Conservation (phyloP, 1,139 yeast genomes). For the Taphrina populina region DNA sequence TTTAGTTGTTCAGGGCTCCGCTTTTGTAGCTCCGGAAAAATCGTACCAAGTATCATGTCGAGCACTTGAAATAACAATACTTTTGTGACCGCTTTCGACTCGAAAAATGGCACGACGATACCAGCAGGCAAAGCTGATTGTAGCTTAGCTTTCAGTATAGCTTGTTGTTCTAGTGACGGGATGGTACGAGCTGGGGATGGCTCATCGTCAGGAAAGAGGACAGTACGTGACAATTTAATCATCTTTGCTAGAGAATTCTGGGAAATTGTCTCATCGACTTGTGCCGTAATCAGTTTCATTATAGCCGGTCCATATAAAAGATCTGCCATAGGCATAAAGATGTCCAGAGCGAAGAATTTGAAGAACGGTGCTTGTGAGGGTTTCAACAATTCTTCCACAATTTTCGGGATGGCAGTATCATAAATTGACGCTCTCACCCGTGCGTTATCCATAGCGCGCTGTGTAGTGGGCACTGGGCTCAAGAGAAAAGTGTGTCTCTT, state of each 20-base stretch:
- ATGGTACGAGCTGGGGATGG: slow-evolving; percentile 14
- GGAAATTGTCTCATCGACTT: background rate
- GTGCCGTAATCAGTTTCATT: background rate
- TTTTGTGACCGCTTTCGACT: slow-evolving; percentile 12
- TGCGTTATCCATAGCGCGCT: too few relatives aligned
- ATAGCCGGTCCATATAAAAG: slow-evolving; percentile 1
- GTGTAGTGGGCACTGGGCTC: too few relatives aligned
- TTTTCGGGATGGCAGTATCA: background rate
- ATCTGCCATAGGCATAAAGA: slow-evolving; percentile 14
- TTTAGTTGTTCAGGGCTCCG: slow-evolving; percentile 26
- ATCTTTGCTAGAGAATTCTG: slow-evolving; percentile 14
- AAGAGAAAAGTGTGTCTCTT: too few relatives aligned
- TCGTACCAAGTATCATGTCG: slow-evolving; percentile 12
- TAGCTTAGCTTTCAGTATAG: background rate
- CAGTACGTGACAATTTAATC: background rate
- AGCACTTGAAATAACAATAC: slow-evolving; percentile 7
- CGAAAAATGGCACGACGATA: slow-evolving; percentile 13
- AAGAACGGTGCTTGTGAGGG: slow-evolving; percentile 3
- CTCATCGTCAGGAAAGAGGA: slow-evolving; percentile 16
- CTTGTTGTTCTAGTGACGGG: slow-evolving; percentile 6
- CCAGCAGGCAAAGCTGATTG: slow-evolving; percentile 2
- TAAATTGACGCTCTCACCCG: slow-evolving; percentile 1
- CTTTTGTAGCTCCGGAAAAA: slow-evolving; percentile 20
- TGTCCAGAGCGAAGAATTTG: background rate
- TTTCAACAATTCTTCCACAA: slow-evolving; percentile 2